These are phyloP conservation scores for Phoma sp. DNA, from an alignment of 2,329 filamentous ascomycete species.

Conservation along the genomic window DNA sequence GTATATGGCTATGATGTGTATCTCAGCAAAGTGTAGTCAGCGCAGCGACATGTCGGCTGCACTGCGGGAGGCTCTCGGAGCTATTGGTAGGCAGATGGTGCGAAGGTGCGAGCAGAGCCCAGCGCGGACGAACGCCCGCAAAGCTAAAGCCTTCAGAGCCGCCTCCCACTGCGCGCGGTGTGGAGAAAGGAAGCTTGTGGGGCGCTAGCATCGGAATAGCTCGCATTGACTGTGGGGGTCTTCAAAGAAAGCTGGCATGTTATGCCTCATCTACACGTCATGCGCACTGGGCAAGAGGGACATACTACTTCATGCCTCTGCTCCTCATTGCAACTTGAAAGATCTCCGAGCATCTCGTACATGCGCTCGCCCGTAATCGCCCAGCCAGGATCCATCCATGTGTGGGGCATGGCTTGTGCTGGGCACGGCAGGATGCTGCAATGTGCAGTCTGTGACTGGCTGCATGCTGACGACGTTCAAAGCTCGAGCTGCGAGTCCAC, in stretches of 20 bases:
- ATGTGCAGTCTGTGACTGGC: conserved; percentile 1
- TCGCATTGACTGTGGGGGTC: conserved; percentile 11
- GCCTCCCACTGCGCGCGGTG: too few relatives aligned
- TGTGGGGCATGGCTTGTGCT: conserved; percentile 15
- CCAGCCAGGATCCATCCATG: neutral
- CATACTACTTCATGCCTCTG: too few relatives aligned
- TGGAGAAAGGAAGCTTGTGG: too few relatives aligned
- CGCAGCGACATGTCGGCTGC: conserved; percentile 10
- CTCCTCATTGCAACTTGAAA: too few relatives aligned
- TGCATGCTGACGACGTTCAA: neutral
- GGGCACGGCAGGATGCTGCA: conserved; percentile 12
- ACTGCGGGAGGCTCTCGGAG: conserved; percentile 2
- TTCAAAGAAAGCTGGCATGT: neutral
- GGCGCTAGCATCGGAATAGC: conserved; percentile 11
- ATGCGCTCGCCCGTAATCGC: neutral
- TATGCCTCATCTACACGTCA: neutral
- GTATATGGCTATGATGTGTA: too few relatives aligned
- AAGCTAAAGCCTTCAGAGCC: too few relatives aligned
- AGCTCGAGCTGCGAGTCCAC: neutral
- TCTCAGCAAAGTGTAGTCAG: neutral
- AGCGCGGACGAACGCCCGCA: conserved; percentile 6
- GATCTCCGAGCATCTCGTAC: neutral
- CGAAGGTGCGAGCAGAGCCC: conserved; percentile 6
- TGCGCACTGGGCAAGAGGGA: neutral
- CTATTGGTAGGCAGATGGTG: neutral